phyloP scores from a whole-genome alignment of 140 eudicot species.

The Flaveria floridana region DNA sequence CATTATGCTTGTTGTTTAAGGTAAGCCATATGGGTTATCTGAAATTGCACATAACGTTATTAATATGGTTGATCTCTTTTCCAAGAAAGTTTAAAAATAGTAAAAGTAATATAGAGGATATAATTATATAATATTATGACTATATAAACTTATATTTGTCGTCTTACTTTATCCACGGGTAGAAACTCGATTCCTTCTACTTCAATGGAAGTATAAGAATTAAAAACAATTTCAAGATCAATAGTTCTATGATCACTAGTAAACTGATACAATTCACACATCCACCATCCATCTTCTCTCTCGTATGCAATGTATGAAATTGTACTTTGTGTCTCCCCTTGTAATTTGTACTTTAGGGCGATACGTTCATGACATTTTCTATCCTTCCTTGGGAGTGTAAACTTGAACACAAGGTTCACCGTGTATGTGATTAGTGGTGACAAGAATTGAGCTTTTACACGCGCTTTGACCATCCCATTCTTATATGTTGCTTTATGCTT shows the following conservation, averaged over 20 bases:
- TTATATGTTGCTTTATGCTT: not conserved
- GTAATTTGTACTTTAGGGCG: too few species aligned
- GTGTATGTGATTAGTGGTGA: not conserved
- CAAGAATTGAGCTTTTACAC: not conserved
- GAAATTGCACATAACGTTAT: not conserved
- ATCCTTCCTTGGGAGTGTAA: too few species aligned
- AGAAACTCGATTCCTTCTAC: not conserved
- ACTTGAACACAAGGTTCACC: conserved; percentile 16
- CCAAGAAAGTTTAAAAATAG: too few species aligned
- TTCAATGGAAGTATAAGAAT: not conserved
- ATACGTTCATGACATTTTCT: too few species aligned
- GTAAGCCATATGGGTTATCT: not conserved
- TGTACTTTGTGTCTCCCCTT: not conserved
- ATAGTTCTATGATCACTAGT: not conserved
- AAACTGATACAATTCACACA: not conserved
- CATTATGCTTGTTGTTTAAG: not conserved
- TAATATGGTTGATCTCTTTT: too few species aligned
- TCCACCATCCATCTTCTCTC: conserved; percentile 14
- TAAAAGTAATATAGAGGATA: too few species aligned
- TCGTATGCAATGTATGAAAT: not conserved
- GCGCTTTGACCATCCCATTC: too few species aligned
- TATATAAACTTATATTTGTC: not conserved
- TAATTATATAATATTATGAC: too few species aligned
- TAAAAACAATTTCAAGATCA: not conserved
- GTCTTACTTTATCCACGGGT: not conserved